Conservation (phyloP, 164 flowering plant genomes). For the Warburgia ugandensis region DNA sequence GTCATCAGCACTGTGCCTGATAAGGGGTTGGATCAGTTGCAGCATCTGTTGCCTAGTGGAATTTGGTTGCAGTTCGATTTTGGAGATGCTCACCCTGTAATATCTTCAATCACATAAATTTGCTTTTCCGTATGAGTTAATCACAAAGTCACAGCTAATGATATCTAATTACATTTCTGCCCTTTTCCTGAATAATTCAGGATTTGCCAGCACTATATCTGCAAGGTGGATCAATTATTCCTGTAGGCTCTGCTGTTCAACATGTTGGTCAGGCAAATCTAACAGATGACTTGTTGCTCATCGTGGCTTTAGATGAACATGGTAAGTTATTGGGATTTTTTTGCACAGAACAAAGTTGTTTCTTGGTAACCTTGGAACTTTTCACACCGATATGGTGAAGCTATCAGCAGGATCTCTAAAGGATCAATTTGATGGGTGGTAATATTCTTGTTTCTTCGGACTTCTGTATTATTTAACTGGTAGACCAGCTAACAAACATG, state of each 20-base stretch:
- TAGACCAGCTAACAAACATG: too few relatives aligned
- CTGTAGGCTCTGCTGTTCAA: constrained; percentile 63
- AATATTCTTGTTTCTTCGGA: neutral
- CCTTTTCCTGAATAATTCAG: constrained; percentile 27
- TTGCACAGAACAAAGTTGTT: neutral
- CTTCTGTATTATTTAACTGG: too few relatives aligned
- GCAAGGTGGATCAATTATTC: constrained; percentile 84
- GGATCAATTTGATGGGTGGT: too few relatives aligned
- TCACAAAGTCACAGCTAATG: constrained; percentile 3
- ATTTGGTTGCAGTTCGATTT: constrained; percentile 84
- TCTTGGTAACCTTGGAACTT: neutral
- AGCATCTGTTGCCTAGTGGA: constrained; percentile 54
- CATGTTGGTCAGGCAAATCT: constrained; percentile 64
- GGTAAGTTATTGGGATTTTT: constrained; percentile 54
- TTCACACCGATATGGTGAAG: too few relatives aligned
- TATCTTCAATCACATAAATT: neutral
- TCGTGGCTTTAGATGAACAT: constrained; percentile 71
- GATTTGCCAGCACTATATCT: constrained; percentile 79
- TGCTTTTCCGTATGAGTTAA: neutral
- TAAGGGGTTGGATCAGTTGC: constrained; percentile 35
- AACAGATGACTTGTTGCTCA: constrained; percentile 65
- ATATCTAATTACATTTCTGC: neutral
- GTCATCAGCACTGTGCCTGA: constrained; percentile 45
- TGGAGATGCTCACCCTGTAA: constrained; percentile 90
- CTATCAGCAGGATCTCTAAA: too few relatives aligned